Evolutionary conservation across 768 basidiomycete genomes (phyloP).

Genomic region (Tephrocybe sp.): DNA sequence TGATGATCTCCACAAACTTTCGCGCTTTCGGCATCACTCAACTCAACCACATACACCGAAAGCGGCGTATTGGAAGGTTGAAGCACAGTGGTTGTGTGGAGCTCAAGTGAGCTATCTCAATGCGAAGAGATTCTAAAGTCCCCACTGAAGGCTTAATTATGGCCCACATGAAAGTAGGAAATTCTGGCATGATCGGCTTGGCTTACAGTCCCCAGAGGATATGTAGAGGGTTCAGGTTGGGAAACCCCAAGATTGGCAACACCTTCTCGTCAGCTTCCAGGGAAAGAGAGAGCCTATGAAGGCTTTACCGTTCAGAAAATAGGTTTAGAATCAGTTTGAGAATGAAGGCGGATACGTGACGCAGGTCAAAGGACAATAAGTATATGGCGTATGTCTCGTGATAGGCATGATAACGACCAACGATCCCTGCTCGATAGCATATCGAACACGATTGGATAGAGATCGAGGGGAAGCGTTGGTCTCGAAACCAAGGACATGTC

Average conservation of each 20-base stretch:
- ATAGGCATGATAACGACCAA: background rate
- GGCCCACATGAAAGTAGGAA: background rate
- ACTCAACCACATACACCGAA: background rate
- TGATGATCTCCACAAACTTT: background rate
- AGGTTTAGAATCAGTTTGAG: background rate
- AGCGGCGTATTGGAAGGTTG: background rate
- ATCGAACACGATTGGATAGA: background rate
- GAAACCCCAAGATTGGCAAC: background rate
- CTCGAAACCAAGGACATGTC: too few relatives aligned
- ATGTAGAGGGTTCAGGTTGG: background rate
- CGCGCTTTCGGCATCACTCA: background rate
- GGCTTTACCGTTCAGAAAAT: background rate
- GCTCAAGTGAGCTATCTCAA: background rate
- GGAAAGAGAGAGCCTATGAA: background rate
- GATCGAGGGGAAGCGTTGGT: background rate
- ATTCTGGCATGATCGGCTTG: background rate
- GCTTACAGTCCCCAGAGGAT: slow-evolving; percentile 1
- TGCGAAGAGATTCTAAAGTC: background rate
- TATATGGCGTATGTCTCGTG: background rate
- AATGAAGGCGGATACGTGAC: background rate
- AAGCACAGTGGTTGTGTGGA: background rate
- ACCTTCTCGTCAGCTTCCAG: background rate
- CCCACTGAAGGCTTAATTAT: background rate
- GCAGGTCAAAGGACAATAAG: background rate
- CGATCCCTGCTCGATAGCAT: background rate